Conservation (phyloP, 495 filamentous ascomycete species). For the Penicillium salamii region DNA sequence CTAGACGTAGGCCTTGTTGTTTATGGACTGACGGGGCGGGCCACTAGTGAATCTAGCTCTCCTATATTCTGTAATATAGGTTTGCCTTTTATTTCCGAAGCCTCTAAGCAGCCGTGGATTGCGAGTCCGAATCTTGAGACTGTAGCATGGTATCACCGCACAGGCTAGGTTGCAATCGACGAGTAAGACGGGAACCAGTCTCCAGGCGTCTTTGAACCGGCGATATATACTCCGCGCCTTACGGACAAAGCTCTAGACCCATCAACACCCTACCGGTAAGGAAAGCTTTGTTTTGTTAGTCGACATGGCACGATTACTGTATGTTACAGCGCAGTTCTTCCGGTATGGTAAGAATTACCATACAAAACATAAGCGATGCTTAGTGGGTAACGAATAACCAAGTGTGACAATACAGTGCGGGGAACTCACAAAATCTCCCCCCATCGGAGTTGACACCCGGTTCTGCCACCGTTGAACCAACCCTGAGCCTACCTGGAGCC, state of each 20-base stretch:
- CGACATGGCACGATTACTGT: background rate
- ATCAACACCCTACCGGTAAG: constrained; percentile 1
- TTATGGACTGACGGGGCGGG: no score
- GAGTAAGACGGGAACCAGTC: background rate
- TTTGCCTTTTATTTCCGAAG: background rate
- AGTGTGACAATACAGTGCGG: constrained; percentile 4
- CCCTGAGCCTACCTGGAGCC: background rate
- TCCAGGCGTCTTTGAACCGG: background rate
- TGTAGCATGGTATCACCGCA: background rate
- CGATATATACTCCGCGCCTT: background rate
- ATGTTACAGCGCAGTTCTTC: background rate
- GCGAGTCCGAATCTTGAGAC: background rate
- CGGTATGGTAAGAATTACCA: background rate
- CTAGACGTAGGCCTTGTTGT: no score
- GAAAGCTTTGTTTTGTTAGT: background rate
- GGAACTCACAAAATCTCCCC: constrained; percentile 7
- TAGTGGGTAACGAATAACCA: background rate
- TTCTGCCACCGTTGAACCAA: background rate
- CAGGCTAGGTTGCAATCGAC: background rate
- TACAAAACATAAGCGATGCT: background rate
- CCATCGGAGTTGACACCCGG: background rate
- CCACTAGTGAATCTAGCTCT: no score
- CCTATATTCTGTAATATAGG: no score
- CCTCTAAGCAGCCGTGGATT: background rate
- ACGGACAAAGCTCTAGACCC: background rate